These are phyloP conservation scores for Podospora appendiculata DNA, from an alignment of 495 filamentous ascomycete species.

Conservation along the genomic window DNA sequence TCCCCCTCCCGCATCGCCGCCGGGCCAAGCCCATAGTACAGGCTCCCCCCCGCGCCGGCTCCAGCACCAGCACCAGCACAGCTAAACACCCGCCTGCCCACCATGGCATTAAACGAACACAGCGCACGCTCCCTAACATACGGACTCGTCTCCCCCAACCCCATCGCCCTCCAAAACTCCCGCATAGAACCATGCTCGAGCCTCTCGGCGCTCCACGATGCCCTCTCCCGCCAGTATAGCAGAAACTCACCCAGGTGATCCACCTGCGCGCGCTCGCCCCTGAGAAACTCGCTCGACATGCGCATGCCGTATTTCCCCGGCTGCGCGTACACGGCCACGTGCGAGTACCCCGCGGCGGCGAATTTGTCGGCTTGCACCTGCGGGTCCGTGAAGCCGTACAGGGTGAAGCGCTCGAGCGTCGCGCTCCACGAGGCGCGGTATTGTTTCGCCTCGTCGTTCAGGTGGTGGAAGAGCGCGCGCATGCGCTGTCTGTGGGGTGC, in stretches of 20 bases:
- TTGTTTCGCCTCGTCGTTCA: constrained; percentile 1
- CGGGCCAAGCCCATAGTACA: constrained; percentile 1
- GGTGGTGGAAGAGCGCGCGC: neutral
- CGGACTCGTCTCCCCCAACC: neutral
- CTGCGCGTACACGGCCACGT: neutral
- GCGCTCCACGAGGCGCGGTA: constrained; percentile 6
- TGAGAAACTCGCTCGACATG: neutral
- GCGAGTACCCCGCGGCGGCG: neutral
- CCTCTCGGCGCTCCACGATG: neutral
- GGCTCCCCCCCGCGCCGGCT: too few relatives aligned
- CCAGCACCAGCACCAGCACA: neutral
- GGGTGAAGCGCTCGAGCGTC: neutral
- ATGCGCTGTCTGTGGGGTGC: neutral
- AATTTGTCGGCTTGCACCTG: neutral
- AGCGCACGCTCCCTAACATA: constrained; percentile 3
- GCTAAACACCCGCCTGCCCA: neutral
- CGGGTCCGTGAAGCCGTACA: constrained; percentile 1
- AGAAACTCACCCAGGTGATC: constrained; percentile 7
- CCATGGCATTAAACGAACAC: constrained; percentile 3
- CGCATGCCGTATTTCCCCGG: constrained; percentile 5
- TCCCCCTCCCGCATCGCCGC: constrained; percentile 3
- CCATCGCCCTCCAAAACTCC: neutral
- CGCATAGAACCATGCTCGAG: neutral
- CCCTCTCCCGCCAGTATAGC: constrained; percentile 3
- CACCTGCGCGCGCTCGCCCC: neutral